phyloP scores from a whole-genome alignment of 1,284 basidiomycete genomes.

The Cryptococcus sp. region DNA sequence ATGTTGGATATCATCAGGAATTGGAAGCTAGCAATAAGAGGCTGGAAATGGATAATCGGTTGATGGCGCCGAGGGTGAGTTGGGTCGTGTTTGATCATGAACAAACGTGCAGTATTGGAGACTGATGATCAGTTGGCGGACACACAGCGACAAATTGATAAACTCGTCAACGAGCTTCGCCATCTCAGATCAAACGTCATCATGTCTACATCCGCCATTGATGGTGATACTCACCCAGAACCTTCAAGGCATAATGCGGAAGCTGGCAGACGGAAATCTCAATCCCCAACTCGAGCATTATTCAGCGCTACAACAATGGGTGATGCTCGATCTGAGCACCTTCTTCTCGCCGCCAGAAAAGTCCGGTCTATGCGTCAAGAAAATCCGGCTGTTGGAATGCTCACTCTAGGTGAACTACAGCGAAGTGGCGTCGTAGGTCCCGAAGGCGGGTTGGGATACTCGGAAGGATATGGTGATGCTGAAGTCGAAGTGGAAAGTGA shows the following conservation, averaged over 20 bases:
- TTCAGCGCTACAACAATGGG: conserved; percentile 30
- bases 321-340: conserved; percentile 45
- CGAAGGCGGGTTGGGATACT: conserved; percentile 40
- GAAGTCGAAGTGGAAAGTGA: conserved; percentile 18
- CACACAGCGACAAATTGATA: conserved; percentile 43
- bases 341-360: conserved; percentile 42
- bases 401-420: conserved; percentile 39
- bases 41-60: conserved; percentile 45
- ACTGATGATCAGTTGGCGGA: conserved; percentile 36
- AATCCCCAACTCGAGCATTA: conserved; percentile 13
- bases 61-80: conserved; percentile 45
- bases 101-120: background rate
- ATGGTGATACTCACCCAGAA: conserved; percentile 8
- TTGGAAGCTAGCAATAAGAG: conserved; percentile 45
- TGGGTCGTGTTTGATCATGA: background rate
- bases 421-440: conserved; percentile 39
- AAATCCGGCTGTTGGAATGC: conserved; percentile 26
- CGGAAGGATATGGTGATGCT: conserved; percentile 39
- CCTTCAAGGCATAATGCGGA: background rate
- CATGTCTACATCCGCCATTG: conserved; percentile 14
- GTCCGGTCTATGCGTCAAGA: conserved; percentile 33
- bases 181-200: conserved; percentile 43
- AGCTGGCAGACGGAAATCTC: background rate
- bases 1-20: conserved; percentile 46
- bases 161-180: conserved; percentile 44